Base-by-base conservation (phyloP, 441 rosid genomes). In the Erodium trifolium region DNA sequence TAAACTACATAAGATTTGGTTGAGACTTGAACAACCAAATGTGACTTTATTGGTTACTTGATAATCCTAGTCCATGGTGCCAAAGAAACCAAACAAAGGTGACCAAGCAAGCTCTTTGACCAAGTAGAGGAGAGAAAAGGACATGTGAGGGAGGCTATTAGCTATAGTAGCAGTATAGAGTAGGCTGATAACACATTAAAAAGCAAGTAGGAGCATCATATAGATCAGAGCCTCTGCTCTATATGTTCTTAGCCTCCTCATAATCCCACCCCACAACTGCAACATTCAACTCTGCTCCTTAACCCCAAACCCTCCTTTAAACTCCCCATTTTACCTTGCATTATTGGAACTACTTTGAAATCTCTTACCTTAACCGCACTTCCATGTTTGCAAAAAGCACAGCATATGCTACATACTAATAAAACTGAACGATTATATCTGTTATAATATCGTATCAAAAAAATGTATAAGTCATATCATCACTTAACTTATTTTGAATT, bases 191-290 rank as follows among this genome's bases (percentile, higher is more conserved):
- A 11, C 51, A 11, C 51, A 45, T 45, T 12, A 13, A 51, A 51
- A 51, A 51, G 17, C 57, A 51, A 51, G 18, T 51, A 51, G 57
- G 57, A 51, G 57, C 13, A 51, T 51, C 57, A 51, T 51, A 51
- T 37, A 37, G 57, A 51, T 13, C 17, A 51, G 17, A 51, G 57
- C 57, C 16, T 51, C 34, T 31, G 34, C 34, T 31, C 57, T 51
- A n/a, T 51, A 3, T 51, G 7, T 13, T 51, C 17, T 51, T 51
- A 51, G 57, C 57, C 57, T 51, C 57, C 6, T 51, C 57, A 13
- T 51, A n/a, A 51, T 13, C 57, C 17, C 17, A n/a, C 18, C 34
- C 34, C 34, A 0, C 34, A 51, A 51, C 57, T n/a, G 13, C 13
- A n/a, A 51, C 57, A 51, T 51, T 51, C 16, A 49, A 49, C 4